phyloP scores from a whole-genome alignment of 257 asterid genomes.

The Nicotiana tomentosiformis region DNA sequence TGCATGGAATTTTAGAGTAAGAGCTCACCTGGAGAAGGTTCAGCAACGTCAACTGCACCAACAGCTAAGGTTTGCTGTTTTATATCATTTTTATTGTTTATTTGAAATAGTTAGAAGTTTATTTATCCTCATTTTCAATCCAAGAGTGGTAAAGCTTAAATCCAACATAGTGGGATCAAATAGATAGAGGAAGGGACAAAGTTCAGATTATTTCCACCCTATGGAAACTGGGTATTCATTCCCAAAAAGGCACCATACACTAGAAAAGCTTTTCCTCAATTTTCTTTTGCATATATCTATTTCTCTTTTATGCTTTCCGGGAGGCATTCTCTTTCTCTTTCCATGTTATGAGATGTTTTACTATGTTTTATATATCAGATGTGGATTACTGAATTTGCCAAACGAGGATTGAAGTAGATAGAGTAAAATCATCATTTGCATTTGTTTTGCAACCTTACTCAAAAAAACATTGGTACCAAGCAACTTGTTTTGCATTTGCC shows the following conservation, averaged over 20 bases:
- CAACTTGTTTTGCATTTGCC: neutral
- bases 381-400: neutral
- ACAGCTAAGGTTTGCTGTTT: slow-evolving; percentile 35
- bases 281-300: neutral
- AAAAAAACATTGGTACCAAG: neutral
- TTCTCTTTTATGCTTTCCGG: neutral
- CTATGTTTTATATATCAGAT: neutral
- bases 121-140: neutral
- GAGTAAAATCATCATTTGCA: neutral
- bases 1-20: slow-evolving; percentile 37
- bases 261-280: neutral
- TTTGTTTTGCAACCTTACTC: neutral
- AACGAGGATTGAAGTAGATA: neutral
- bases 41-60: slow-evolving; percentile 48
- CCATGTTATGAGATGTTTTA: neutral
- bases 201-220: neutral
- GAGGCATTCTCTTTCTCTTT: neutral
- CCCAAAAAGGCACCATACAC: neutral
- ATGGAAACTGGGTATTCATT: neutral
- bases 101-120: neutral
- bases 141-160: neutral
- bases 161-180: neutral
- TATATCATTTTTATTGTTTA: neutral
- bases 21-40: slow-evolving; percentile 54
- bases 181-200: neutral